These are phyloP conservation scores for Quercus phellos DNA, from an alignment of 331 rosid species.

Conservation along the genomic window DNA sequence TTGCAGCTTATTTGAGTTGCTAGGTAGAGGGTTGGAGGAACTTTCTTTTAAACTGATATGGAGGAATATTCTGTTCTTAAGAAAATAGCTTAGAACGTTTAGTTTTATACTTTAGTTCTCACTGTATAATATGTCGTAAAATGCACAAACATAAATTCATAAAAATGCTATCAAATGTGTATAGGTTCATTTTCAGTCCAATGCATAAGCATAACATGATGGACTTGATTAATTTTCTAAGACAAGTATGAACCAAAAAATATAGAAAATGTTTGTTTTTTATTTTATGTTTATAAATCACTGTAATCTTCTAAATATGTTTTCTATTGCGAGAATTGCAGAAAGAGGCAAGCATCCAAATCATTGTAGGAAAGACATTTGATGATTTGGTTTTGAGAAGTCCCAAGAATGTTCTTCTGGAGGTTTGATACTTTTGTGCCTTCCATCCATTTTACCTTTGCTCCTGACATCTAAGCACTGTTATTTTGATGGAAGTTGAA, in stretches of 20 bases:
- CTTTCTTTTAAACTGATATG: too few relatives aligned
- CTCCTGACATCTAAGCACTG: background rate
- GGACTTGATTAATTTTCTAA: background rate
- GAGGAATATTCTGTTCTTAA: too few relatives aligned
- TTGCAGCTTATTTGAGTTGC: too few relatives aligned
- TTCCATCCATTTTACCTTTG: background rate
- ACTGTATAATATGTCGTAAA: background rate
- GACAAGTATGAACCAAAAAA: background rate
- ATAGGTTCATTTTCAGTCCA: background rate
- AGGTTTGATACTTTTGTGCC: slow-evolving; percentile 52
- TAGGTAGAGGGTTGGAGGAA: too few relatives aligned
- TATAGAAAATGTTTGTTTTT: background rate
- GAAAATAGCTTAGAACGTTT: background rate
- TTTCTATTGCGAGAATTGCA: slow-evolving; percentile 37
- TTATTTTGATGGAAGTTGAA: background rate
- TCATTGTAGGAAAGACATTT: slow-evolving; percentile 68
- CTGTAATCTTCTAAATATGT: slow-evolving; percentile 1
- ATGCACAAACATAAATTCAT: background rate
- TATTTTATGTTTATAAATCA: background rate
- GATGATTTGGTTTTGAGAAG: slow-evolving; percentile 62
- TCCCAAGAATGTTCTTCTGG: slow-evolving; percentile 65
- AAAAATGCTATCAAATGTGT: background rate
- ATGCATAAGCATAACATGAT: slow-evolving; percentile 1
- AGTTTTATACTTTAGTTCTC: background rate
- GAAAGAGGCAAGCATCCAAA: slow-evolving; percentile 53